Base-by-base conservation (phyloP, 2,329 filamentous ascomycete species). In the Lojkania enalia region DNA sequence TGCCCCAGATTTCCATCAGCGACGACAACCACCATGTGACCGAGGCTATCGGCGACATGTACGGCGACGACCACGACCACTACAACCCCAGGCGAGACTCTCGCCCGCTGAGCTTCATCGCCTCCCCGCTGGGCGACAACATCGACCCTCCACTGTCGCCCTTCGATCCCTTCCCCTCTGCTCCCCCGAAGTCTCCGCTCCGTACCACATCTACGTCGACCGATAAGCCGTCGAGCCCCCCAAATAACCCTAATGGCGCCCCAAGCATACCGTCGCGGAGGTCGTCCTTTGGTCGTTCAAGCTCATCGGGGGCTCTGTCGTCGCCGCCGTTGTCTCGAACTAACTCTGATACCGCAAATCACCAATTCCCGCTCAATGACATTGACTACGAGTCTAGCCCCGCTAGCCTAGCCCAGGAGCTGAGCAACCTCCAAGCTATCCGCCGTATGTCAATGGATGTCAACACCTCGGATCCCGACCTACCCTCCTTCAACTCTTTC, bases 371-470 rank as follows among this genome's bases (percentile, higher is more conserved):
- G 39, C 81, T 92, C 52, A 92, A 91, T 60, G 84, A 92, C 57
- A 81, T 95, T 52, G 88, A 91, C 63, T 94, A 94, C 68, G 92
- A 96, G 67, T 90, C 90, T 52, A 87, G 92, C 61, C 87, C 91
- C 1, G 90, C 85, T 47, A 90, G 91, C 50, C 88, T 96, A 47
- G 90, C 90, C 19, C 89, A 95, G 72, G 91, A 96, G 72, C 75
- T 96, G 58, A 95, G 87, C 75, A 96, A 96, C 63, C 74, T 96
- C 49, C 90, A 95, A 69, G 91, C 91, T 2, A 81, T 96, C 51
- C 83, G 91, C 57, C 83, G 91, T 54, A 88, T 96, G 84, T 96
- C 91, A 15, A 96, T 96, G 90, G 91, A 95, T 66, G 88, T 95
- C 5, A 80, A 83, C 54, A 78, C 76, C 4, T 74, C 80, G 19